Percentiles rank a stretch among this genome's conserved stretches.
These are phyloP conservation scores for Cladosporium sp. DNA, from an alignment of 2,329 filamentous ascomycete species.

Conservation along the genomic window DNA sequence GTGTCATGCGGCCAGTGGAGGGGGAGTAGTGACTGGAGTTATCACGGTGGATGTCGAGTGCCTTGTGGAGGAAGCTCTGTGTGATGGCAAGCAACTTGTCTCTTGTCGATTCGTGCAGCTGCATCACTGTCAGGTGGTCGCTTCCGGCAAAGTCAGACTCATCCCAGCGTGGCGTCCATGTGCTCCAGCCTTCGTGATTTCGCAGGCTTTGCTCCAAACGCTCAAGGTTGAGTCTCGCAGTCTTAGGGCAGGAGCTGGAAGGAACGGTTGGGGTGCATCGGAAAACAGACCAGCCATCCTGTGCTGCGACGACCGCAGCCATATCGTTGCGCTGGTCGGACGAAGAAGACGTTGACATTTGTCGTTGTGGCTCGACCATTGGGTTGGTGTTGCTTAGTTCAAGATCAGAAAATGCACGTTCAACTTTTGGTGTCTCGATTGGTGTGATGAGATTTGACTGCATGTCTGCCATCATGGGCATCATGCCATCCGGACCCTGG, in stretches of 20 bases:
- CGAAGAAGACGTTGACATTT: slow-evolving; percentile 40
- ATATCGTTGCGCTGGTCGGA: slow-evolving; percentile 38
- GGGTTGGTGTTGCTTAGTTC: slow-evolving; percentile 46
- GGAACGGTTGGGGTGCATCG: slow-evolving; percentile 52
- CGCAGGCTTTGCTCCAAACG: slow-evolving; percentile 52
- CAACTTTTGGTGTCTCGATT: slow-evolving; percentile 49
- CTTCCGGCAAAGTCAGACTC: slow-evolving; percentile 50
- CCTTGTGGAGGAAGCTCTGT: slow-evolving; percentile 69
- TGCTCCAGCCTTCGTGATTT: slow-evolving; percentile 54
- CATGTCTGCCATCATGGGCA: slow-evolving; percentile 48
- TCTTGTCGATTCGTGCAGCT: slow-evolving; percentile 56
- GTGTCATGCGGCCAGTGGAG: slow-evolving; percentile 38
- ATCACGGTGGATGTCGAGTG: slow-evolving; percentile 65
- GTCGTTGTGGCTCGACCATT: slow-evolving; percentile 43
- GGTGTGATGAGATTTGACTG: slow-evolving; percentile 47
- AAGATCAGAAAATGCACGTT: slow-evolving; percentile 49
- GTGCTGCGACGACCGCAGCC: slow-evolving; percentile 51
- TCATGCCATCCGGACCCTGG: slow-evolving; percentile 41
- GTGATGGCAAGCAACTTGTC: slow-evolving; percentile 72
- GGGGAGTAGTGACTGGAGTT: slow-evolving; percentile 22
- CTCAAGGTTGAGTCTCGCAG: slow-evolving; percentile 53
- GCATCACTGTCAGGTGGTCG: slow-evolving; percentile 49
- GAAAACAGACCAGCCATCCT: slow-evolving; percentile 55
- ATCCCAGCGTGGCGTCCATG: slow-evolving; percentile 52
- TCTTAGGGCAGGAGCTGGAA: slow-evolving; percentile 52